Conservation (phyloP, 2,329 filamentous ascomycete genomes). For the Ophiostoma australiae region DNA sequence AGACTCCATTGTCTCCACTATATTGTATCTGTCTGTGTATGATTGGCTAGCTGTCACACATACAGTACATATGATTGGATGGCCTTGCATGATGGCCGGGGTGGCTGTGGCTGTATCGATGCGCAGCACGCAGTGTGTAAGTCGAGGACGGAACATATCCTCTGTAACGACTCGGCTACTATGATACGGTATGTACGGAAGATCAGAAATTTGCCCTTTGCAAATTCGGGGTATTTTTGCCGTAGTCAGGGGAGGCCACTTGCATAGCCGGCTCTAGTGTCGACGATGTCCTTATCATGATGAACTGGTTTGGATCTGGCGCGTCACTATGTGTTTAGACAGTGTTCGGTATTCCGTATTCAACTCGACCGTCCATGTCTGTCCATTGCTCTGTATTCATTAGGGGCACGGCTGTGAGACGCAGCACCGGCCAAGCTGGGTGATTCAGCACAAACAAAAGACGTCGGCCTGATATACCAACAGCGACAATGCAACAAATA, state of each 20-base stretch:
- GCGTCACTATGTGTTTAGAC: too few relatives aligned
- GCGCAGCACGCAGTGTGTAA: background rate
- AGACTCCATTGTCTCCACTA: conserved; percentile 1
- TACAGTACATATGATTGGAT: background rate
- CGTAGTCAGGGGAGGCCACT: background rate
- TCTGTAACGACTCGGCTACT: too few relatives aligned
- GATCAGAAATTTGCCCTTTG: background rate
- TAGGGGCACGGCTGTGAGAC: too few relatives aligned
- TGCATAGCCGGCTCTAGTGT: background rate
- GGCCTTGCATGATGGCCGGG: background rate
- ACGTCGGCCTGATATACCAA: too few relatives aligned
- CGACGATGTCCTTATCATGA: background rate
- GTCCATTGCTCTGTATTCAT: too few relatives aligned
- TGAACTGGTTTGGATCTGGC: background rate
- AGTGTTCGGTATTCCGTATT: too few relatives aligned
- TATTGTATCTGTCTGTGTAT: background rate
- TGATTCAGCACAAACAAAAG: too few relatives aligned
- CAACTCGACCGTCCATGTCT: too few relatives aligned
- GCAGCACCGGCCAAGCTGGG: too few relatives aligned
- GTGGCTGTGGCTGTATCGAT: conserved; percentile 12
- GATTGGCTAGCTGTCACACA: background rate
- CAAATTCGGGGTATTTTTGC: background rate
- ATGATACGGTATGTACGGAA: too few relatives aligned
- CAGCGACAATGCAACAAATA: too few relatives aligned
- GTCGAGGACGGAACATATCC: background rate